A percentile compares a stretch with the other conserved stretches of the same genome.
Evolutionary conservation across 768 basidiomycete genomes (phyloP).

Genomic region (Leccinum uliginosum): DNA sequence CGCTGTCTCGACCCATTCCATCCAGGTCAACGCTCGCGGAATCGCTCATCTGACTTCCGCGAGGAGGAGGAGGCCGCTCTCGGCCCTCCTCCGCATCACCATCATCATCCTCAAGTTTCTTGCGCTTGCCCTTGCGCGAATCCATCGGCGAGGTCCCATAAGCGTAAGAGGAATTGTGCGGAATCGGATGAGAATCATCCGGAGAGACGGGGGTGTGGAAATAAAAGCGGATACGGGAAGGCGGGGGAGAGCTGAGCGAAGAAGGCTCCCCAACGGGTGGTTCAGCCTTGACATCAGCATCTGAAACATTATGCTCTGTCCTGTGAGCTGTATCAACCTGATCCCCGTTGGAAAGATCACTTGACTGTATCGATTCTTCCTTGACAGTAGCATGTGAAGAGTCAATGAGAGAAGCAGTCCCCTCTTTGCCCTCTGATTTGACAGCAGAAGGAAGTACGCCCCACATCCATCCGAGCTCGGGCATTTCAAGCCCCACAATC

Average conservation of each 20-base stretch:
- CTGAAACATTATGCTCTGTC: conserved; percentile 22
- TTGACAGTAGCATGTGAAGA: conserved; percentile 30
- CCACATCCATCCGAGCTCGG: conserved; percentile 85
- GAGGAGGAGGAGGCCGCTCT: conserved; percentile 59
- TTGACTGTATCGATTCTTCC: conserved; percentile 27
- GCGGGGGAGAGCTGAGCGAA: conserved; percentile 43
- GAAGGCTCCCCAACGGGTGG: conserved; percentile 25
- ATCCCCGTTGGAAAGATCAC: conserved; percentile 19
- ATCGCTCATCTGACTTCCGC: conserved; percentile 44
- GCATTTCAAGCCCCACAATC: conserved; percentile 86
- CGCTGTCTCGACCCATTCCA: conserved; percentile 55
- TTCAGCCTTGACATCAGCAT: conserved; percentile 32
- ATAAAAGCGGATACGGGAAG: conserved; percentile 85
- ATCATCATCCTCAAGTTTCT: conserved; percentile 88
- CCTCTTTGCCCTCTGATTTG: conserved; percentile 37
- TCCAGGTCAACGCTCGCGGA: conserved; percentile 52
- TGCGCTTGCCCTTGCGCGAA: conserved; percentile 75
- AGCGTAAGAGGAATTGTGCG: conserved; percentile 48
- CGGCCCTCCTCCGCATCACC: conserved; percentile 72
- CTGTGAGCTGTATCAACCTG: conserved; percentile 15
- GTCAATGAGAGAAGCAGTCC: conserved; percentile 28
- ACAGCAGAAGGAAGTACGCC: conserved; percentile 47
- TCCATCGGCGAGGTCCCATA: conserved; percentile 46
- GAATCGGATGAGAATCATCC: conserved; percentile 75
- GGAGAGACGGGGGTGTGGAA: conserved; percentile 86